Base-by-base conservation (phyloP, 345 rosid species). In the Ailanthus altissimus region DNA sequence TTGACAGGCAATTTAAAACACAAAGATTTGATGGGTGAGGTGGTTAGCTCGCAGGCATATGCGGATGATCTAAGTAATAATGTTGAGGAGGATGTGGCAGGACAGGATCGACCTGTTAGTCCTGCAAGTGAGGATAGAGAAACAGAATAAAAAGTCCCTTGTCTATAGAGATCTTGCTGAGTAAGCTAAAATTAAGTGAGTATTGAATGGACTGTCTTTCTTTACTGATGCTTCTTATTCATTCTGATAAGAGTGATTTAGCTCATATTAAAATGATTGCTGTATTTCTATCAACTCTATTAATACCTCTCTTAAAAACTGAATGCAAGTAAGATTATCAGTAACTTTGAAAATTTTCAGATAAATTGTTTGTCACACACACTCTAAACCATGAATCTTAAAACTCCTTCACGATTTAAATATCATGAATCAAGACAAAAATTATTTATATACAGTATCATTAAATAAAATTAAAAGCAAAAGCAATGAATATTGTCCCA, bases 41-140 rank as follows among this genome's bases (percentile, higher is more conserved):
- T 92, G 70, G 92, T 94, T 80, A 89, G 98, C 82, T 94, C 98
- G 40, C 98, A 94, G 83, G 94, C 86, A 45, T 94, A 94, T 67
- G 70, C 79, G 18, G 93, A 89, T 20, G 90, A 81, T 70, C 80
- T 26, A 57, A 77, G 63, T 46, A 79, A 77, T 47, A 54, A 78
- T 68, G 70, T 59, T n/a, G 88, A 80, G 40, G 92, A 88, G 58
- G 86, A 80, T 79, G 77, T 69, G 21, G 73, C 61, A 45, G 86
- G 59, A 79, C 77, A 72, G 18, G 84, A 79, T 76, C 79, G 59
- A 67, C 77, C 84, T 21, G 54, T n/a, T 25, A 60, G 57, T 70
- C 51, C 54, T 16, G 80, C 77, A 21, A 77, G 78, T 65, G 85
- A 75, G 45, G 71, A 70, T 14, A 46, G 62, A 68, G 83, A 72